phyloP scores from a whole-genome alignment of 228 moss, liverwort and hornwort species.

The Sphagnum magellanicum region DNA sequence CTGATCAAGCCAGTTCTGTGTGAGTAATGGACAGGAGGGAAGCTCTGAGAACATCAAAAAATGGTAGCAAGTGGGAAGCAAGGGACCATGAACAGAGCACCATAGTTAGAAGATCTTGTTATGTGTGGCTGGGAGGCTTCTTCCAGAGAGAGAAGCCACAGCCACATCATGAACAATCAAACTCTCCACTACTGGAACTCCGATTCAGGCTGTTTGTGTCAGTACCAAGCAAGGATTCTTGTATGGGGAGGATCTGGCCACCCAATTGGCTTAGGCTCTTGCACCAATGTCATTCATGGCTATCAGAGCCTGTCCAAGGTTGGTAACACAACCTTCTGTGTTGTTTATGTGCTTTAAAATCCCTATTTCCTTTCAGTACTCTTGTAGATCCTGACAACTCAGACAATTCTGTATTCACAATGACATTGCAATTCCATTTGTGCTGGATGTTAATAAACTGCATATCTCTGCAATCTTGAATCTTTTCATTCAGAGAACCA shows the following conservation, averaged over 20 bases:
- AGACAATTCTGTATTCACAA: not conserved
- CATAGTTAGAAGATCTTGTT: no score
- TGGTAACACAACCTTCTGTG: not conserved
- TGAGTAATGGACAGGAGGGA: no score
- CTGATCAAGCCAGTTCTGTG: no score
- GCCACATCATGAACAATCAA: slow-evolving; percentile 12
- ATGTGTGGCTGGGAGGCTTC: slow-evolving; percentile 12
- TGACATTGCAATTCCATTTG: not conserved
- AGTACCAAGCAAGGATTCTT: slow-evolving; percentile 11
- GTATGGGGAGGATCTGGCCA: slow-evolving; percentile 8
- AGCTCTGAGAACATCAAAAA: no score
- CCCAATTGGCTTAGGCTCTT: slow-evolving; percentile 22
- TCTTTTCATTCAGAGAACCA: not conserved
- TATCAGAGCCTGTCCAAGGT: slow-evolving; percentile 23
- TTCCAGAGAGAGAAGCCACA: slow-evolving; percentile 7
- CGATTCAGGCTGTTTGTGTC: slow-evolving; percentile 31
- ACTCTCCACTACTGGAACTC: slow-evolving; percentile 30
- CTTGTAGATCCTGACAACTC: not conserved
- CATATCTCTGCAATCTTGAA: not conserved
- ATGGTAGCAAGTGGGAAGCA: no score
- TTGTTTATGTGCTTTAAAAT: not conserved
- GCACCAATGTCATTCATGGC: slow-evolving; percentile 10
- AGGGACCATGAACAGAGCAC: no score
- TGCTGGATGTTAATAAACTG: not conserved
- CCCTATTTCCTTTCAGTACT: not conserved